A percentile compares a stretch with the other conserved stretches of the same genome.
Conservation (phyloP, 192 early-diverging fungal genomes). For the Backusella parvicylindrica region DNA sequence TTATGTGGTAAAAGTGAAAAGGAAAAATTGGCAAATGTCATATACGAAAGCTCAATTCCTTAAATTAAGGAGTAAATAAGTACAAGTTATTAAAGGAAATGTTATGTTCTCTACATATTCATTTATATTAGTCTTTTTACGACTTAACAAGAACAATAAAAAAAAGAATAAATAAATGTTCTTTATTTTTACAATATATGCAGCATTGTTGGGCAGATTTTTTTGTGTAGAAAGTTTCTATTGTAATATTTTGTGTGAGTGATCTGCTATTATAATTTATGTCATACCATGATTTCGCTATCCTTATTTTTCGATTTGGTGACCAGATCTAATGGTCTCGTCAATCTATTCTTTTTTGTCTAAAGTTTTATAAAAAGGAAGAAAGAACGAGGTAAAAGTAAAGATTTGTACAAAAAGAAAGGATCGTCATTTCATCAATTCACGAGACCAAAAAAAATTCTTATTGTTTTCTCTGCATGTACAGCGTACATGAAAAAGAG, state of each 20-base stretch:
- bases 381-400: not conserved
- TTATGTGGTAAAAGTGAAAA: not conserved
- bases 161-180: not conserved
- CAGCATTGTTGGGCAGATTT: not conserved
- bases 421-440: not conserved
- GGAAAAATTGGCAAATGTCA: not conserved
- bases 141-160: not conserved
- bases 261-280: not conserved
- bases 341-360: not conserved
- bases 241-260: not conserved
- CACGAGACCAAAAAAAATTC: not conserved
- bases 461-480: not conserved
- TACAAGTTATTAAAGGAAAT: not conserved
- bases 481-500: not conserved
- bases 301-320: not conserved
- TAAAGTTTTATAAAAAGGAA: not conserved
- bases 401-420: not conserved
- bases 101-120: not conserved
- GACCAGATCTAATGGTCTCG: not conserved
- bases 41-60: not conserved
- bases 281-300: not conserved
- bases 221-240: not conserved
- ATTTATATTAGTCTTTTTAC: not conserved
- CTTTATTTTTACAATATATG: not conserved
- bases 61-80: not conserved